phyloP scores from a whole-genome alignment of 2,329 filamentous ascomycete species.

The Aureobasidium sp. region DNA sequence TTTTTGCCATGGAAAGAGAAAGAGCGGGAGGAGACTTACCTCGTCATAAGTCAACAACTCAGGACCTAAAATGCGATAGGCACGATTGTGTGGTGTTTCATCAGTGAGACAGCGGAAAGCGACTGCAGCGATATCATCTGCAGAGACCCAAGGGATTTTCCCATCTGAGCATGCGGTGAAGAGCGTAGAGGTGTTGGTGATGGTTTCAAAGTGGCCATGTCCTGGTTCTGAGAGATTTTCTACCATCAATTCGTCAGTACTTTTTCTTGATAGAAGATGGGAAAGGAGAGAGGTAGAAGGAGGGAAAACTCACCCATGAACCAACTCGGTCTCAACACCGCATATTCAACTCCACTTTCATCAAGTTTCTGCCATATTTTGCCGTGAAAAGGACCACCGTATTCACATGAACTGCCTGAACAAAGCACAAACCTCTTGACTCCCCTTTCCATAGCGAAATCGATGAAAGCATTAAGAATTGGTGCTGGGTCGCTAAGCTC shows the following conservation, averaged over 20 bases:
- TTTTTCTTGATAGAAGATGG: no score
- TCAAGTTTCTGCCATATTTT: neutral
- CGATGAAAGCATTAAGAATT: neutral
- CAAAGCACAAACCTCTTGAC: neutral
- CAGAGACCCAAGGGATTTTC: neutral
- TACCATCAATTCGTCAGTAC: no score
- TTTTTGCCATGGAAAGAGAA: no score
- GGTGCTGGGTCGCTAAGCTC: neutral
- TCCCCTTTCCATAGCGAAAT: neutral
- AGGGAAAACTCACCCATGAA: no score
- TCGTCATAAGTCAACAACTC: neutral
- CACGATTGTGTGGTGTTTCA: neutral
- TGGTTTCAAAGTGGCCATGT: neutral
- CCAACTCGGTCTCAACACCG: neutral
- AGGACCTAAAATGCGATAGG: neutral
- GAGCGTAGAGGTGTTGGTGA: no score
- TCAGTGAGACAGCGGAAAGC: neutral
- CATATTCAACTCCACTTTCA: neutral
- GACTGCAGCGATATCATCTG: neutral
- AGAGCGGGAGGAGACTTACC: neutral
- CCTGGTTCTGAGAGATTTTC: neutral
- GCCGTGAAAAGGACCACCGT: neutral
- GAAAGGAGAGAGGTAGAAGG: no score
- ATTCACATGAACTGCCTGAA: neutral
- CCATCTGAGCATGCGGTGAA: neutral